Evolutionary conservation across 2,329 filamentous ascomycete genomes (phyloP).

Genomic region (Xylariaceae sp.): DNA sequence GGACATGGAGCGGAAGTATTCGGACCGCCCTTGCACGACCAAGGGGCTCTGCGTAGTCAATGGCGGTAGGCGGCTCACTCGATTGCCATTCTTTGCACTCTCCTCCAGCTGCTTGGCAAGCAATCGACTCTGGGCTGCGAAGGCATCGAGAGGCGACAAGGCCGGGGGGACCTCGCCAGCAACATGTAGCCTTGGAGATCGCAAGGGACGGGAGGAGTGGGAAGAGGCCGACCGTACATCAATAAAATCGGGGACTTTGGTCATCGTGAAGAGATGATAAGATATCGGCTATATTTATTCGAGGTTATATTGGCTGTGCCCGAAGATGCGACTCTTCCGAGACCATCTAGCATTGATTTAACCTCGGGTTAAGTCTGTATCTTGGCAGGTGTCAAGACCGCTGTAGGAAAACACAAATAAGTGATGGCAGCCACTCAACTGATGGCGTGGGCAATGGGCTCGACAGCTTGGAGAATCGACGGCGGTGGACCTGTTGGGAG

Average conservation of each 20-base stretch:
- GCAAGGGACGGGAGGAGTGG: constrained; percentile 50
- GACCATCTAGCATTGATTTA: constrained; percentile 1
- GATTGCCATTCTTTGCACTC: constrained; percentile 63
- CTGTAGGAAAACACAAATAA: too few relatives aligned
- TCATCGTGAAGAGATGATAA: constrained; percentile 37
- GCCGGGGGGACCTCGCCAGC: constrained; percentile 81
- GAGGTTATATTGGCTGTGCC: not conserved
- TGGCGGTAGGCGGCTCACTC: constrained; percentile 81
- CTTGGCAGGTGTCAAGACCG: constrained; percentile 10
- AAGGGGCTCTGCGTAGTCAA: constrained; percentile 78
- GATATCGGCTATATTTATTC: constrained; percentile 3
- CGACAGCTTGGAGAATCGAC: not conserved
- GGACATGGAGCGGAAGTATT: constrained; percentile 73
- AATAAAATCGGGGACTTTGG: constrained; percentile 47
- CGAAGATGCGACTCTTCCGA: constrained; percentile 1
- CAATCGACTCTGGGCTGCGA: constrained; percentile 83
- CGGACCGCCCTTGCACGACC: constrained; percentile 65
- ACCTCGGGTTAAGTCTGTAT: not conserved
- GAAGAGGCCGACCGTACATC: constrained; percentile 56
- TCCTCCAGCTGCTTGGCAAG: constrained; percentile 84
- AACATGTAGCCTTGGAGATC: constrained; percentile 70
- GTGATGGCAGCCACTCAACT: too few relatives aligned
- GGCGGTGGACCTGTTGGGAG: constrained; percentile 1
- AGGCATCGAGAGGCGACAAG: constrained; percentile 89
- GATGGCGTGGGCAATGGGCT: too few relatives aligned